Evolutionary conservation across 2,329 filamentous ascomycete species (phyloP), one percentile per base, ranked within the genome.

Genomic region (Podosphaera leucotricha): DNA sequence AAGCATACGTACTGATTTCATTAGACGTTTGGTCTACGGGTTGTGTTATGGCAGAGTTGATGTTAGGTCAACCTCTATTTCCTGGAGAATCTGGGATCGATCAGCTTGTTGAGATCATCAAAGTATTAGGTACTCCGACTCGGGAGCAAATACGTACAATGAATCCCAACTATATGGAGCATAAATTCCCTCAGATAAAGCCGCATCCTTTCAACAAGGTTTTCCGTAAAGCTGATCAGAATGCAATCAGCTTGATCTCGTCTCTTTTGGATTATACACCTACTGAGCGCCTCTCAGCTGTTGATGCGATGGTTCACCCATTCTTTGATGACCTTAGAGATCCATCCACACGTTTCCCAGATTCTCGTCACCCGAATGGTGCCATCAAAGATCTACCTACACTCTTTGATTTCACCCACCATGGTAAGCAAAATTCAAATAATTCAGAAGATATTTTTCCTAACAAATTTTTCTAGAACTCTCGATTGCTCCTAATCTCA

Each of bases 141-240:
- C 75, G 90, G 51, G 90, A 98, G 62, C 90, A 98, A 64, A 98
- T 98, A 58, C 82, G 90, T 54, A 98, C 90, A 52, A 98, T 98
- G 90, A 98, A 98, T 64, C 90, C 90, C 47, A 98, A 98, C 64
- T 98, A 98, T 65, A 98, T 98, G 90, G 90, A 98, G 66, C 90
- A 98, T 68, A 95, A 95, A 67, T 98, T 98, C 64, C 90, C 90
- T 41, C 90, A 98, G 64, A 98, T 98, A 68, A 98, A 98, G 69
- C 90, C 90, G 46, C 90, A 98, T 59, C 90, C 90, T 22, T 98
- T 98, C 70, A 92, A 81, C 66, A 95, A 95, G 73, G 90, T 98
- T 45, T 95, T 98, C 73, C 79, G 90, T 54, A 94, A 92, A 72
- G 90, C 90, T 46, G 84, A 93, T 53, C 71, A 76, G 26, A 86